Evolutionary conservation across 805 yeast genomes (phyloP).

Genomic region (Zygosaccharomyces gambellarensis): DNA sequence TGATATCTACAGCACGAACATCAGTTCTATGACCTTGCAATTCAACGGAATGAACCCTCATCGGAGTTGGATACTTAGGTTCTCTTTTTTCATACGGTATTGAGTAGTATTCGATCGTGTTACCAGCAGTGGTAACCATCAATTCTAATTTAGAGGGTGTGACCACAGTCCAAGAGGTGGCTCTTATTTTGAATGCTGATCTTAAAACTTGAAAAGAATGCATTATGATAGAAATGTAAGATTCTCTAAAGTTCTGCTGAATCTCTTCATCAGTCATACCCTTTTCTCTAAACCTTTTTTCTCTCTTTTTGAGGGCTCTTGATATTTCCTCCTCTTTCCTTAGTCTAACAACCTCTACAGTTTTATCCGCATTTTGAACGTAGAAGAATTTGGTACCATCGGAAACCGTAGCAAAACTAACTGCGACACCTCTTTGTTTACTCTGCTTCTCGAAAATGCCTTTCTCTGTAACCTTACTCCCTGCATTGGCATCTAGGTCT

Average conservation of each 20-base stretch:
- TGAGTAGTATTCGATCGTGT: constrained; percentile 66
- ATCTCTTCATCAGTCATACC: constrained; percentile 61
- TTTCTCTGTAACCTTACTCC: constrained; percentile 47
- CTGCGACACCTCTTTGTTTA: constrained; percentile 60
- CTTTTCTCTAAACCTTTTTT: constrained; percentile 70
- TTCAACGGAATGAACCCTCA: constrained; percentile 57
- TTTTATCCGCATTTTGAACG: constrained; percentile 74
- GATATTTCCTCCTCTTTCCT: constrained; percentile 72
- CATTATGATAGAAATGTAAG: constrained; percentile 52
- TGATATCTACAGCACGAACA: constrained; percentile 74
- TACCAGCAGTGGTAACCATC: constrained; percentile 62
- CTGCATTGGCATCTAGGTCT: constrained; percentile 51
- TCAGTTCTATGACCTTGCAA: constrained; percentile 86
- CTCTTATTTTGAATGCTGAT: constrained; percentile 56
- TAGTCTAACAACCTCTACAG: constrained; percentile 73
- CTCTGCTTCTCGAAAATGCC: constrained; percentile 75
- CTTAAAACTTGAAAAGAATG: constrained; percentile 68
- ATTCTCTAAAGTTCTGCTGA: constrained; percentile 42
- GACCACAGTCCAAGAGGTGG: constrained; percentile 58
- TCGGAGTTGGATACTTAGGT: constrained; percentile 36
- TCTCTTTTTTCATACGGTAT: constrained; percentile 58
- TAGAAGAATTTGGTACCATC: constrained; percentile 44
- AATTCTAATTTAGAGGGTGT: constrained; percentile 51
- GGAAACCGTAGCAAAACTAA: constrained; percentile 42
- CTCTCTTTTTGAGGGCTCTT: constrained; percentile 72